phyloP scores from a whole-genome alignment of 2,329 filamentous ascomycete genomes.

The Sporothrix dimorphospora region DNA sequence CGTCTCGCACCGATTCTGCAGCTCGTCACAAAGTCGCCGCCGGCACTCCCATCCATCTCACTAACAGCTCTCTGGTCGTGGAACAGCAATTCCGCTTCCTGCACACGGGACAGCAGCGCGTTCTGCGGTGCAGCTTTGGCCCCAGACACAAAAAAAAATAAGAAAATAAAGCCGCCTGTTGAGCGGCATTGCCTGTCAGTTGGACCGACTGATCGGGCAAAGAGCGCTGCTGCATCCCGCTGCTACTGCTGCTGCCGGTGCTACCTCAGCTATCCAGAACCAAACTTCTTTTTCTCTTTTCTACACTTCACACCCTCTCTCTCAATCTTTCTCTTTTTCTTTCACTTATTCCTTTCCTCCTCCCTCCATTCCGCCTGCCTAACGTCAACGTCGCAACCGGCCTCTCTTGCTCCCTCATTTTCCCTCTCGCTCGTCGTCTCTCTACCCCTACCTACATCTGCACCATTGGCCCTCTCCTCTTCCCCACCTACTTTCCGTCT shows the following conservation, averaged over 20 bases:
- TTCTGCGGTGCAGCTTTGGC: neutral
- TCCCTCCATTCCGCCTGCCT: neutral
- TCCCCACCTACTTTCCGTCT: neutral
- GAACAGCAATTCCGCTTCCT: conserved; percentile 7
- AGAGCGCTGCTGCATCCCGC: conserved; percentile 2
- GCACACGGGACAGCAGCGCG: neutral
- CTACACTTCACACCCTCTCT: neutral
- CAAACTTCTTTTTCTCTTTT: neutral
- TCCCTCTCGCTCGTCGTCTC: neutral
- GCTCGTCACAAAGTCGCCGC: conserved; percentile 25
- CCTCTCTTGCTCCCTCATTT: conserved; percentile 4
- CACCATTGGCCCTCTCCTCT: conserved; percentile 8
- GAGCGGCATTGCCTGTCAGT: conserved; percentile 21
- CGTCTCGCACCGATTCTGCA: conserved; percentile 26
- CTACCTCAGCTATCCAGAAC: conserved; percentile 23
- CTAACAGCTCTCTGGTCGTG: conserved; percentile 1
- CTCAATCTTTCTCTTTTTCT: neutral
- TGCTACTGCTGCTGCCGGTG: conserved; percentile 1
- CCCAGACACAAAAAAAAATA: neutral
- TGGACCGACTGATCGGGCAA: conserved; percentile 15
- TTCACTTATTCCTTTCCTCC: neutral
- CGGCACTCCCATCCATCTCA: conserved; percentile 11
- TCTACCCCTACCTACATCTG: neutral
- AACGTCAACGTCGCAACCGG: conserved; percentile 11
- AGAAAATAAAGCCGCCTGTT: neutral